phyloP scores from a whole-genome alignment of 2,329 filamentous ascomycete species.

The Aspergillus amoenus region DNA sequence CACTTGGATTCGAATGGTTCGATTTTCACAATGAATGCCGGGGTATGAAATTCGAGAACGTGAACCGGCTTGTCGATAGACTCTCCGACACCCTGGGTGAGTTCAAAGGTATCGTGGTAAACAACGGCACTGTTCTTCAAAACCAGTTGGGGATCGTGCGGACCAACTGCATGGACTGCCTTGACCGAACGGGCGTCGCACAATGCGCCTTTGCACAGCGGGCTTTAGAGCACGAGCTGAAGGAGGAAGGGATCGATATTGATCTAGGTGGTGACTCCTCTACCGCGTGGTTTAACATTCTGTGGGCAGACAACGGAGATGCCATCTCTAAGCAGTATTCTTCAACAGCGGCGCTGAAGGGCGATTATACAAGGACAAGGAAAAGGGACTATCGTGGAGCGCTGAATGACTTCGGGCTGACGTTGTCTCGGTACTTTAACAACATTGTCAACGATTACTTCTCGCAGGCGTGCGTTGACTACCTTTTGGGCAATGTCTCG shows the following conservation, averaged over 20 bases:
- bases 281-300: slow-evolving; percentile 89
- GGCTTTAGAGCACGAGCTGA: slow-evolving; percentile 77
- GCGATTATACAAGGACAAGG: slow-evolving; percentile 88
- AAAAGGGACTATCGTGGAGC: slow-evolving; percentile 91
- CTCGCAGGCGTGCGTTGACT: slow-evolving; percentile 91
- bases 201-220: slow-evolving; percentile 87
- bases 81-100: slow-evolving; percentile 67
- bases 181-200: slow-evolving; percentile 93
- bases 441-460: slow-evolving; percentile 99
- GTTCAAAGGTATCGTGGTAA: slow-evolving; percentile 68
- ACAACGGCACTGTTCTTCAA: slow-evolving; percentile 42
- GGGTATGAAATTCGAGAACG: slow-evolving; percentile 98
- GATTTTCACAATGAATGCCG: slow-evolving; percentile 92
- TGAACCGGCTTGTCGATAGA: slow-evolving; percentile 72
- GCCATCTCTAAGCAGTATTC: slow-evolving; percentile 95
- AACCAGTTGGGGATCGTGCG: slow-evolving; percentile 75
- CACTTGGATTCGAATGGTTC: slow-evolving; percentile 86
- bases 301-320: slow-evolving; percentile 98
- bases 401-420: slow-evolving; percentile 85
- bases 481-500: slow-evolving; percentile 83
- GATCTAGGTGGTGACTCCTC: slow-evolving; percentile 72
- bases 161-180: slow-evolving; percentile 98
- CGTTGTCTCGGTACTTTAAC: slow-evolving; percentile 70
- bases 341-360: slow-evolving; percentile 91
- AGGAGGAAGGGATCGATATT: slow-evolving; percentile 72